Evolutionary conservation across 768 basidiomycete species (phyloP), one percentile per base, ranked within the genome.

Genomic region (Cubamyces lactineus): DNA sequence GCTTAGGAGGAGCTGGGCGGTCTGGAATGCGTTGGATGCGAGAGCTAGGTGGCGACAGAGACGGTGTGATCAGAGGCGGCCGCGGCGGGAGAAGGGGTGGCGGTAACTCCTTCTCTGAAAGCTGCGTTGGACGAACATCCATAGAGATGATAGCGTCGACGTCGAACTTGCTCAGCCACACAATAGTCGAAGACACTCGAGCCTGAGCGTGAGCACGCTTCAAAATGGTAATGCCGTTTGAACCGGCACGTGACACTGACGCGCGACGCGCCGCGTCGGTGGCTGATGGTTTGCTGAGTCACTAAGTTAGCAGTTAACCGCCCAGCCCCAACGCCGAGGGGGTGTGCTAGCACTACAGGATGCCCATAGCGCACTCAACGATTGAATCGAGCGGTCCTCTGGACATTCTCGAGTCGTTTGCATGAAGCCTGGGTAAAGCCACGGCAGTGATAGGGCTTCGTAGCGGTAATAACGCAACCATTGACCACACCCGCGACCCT

Each of bases 1-100:
- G 81, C 73, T 87, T 87, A 15, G 75, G 46, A 24, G 81, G 79
- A 41, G 80, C 79, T 53, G 77, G 69, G 56, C 50, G 63, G 30
- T 70, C 66, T 15, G 66, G 54, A 17, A 61, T 57, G 26, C 55
- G 70, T 71, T 68, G 69, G 49, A 71, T 57, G 15, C 71, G 67
- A 24, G 72, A 70, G 23, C 74, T 74, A 40, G 82, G 82, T 4
- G 83, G 83, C 0, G 85, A 86, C 2, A 80, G 78, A 23, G 84
- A 84, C 26, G 84, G 84, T 1, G 83, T 81, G 40, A 83, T 78
- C 5, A 84, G 73, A 6, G 78, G 54, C 21, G 65, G 50, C 2
- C 61, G 61, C 45, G 68, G 41, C 16, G 26, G 45, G 3, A 39
- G 40, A 7, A 49, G 48, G 3, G 48, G 47, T 19, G 57, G 62